These are phyloP conservation scores for Panaeolus cyanescens DNA, from an alignment of 768 basidiomycete species.

Conservation along the genomic window DNA sequence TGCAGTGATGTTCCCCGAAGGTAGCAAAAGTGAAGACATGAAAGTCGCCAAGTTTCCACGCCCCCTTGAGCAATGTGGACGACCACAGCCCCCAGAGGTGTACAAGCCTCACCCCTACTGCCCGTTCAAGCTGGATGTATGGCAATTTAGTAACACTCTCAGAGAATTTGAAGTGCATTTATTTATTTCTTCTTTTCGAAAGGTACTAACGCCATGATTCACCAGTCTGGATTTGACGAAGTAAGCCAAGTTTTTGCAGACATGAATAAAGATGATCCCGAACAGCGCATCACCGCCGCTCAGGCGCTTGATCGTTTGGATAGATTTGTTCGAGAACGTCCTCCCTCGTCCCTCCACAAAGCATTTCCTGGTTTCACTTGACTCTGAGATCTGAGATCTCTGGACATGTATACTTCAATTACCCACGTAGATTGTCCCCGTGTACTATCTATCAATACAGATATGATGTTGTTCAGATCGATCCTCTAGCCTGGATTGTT, in stretches of 20 bases:
- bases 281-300: background rate
- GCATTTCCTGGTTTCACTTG: background rate
- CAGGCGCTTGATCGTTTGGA: background rate
- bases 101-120: slow-evolving; percentile 2
- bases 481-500: too few species aligned
- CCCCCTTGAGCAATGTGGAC: background rate
- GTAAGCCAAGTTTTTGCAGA: background rate
- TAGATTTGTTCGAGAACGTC: background rate
- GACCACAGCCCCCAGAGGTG: slow-evolving; percentile 3
- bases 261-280: background rate
- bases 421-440: background rate
- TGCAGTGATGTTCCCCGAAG: slow-evolving; percentile 11
- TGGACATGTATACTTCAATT: background rate
- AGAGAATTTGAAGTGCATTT: background rate
- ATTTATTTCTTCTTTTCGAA: background rate
- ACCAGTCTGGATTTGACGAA: background rate
- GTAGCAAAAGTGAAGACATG: background rate
- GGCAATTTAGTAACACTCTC: slow-evolving; percentile 4
- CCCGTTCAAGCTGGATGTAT: slow-evolving; percentile 14
- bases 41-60: background rate
- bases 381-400: too few species aligned
- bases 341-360: background rate
- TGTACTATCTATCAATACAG: too few species aligned
- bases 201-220: too few species aligned
- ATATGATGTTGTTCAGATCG: too few species aligned